phyloP scores from a whole-genome alignment of 78 protist genomes.

The Paratrimastix pyriformis region DNA sequence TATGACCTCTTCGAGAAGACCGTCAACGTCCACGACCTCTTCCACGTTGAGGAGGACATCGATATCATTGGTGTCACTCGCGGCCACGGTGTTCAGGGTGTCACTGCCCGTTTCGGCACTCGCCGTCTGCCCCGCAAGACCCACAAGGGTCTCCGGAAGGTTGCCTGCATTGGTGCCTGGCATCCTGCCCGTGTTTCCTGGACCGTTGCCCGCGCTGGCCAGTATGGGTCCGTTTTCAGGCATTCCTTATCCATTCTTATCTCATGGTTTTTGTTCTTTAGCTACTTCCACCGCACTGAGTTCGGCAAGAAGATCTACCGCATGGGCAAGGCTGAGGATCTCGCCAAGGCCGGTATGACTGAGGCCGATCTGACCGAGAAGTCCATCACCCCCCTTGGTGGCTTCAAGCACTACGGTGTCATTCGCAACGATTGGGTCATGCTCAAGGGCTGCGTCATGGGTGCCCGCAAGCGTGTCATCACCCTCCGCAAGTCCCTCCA shows the following conservation, averaged over 20 bases:
- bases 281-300: conserved; percentile 98
- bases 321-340: conserved; percentile 66
- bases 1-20: conserved; percentile 80
- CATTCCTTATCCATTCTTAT: too few relatives aligned
- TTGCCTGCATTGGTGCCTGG: conserved; percentile 99
- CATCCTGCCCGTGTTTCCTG: conserved; percentile 94
- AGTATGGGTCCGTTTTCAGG: too few relatives aligned
- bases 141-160: conserved; percentile 98
- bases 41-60: conserved; percentile 78
- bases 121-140: conserved; percentile 97
- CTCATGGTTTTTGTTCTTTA: too few relatives aligned
- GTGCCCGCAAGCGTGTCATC: conserved; percentile 83
- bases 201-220: conserved; percentile 99
- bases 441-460: conserved; percentile 81
- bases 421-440: conserved; percentile 90
- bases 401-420: conserved; percentile 97
- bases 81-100: conserved; percentile 99
- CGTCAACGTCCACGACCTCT: conserved; percentile 75
- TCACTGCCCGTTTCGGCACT: conserved; percentile 92
- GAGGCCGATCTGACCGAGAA: conserved; percentile 94
- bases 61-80: conserved; percentile 94
- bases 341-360: conserved; percentile 78
- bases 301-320: conserved; percentile 98
- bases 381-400: conserved; percentile 99
- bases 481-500: conserved; percentile 33